Evolutionary conservation across 345 rosid genomes (phyloP).

Genomic region (Fremontodendron californicum): DNA sequence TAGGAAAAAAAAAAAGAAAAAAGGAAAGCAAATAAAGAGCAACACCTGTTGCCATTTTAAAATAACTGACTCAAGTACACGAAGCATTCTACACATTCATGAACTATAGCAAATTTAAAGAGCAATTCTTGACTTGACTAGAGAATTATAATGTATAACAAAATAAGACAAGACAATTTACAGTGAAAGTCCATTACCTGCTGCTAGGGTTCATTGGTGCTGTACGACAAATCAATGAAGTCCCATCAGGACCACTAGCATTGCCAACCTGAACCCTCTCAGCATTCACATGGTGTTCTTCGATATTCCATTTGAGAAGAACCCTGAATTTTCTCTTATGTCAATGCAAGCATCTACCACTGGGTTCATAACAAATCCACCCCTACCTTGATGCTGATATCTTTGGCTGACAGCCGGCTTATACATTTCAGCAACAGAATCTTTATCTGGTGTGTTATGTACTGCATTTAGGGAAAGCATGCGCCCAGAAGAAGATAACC

Average conservation of each 20-base stretch:
- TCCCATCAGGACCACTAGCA: slow-evolving; percentile 19
- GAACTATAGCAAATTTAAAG: neutral
- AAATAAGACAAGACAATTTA: neutral
- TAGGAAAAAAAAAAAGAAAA: neutral
- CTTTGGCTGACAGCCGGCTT: slow-evolving; percentile 29
- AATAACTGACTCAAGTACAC: neutral
- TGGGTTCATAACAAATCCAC: slow-evolving; percentile 19
- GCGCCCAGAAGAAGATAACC: slow-evolving; percentile 36
- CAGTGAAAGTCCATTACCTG: slow-evolving; percentile 29
- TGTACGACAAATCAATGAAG: slow-evolving; percentile 27
- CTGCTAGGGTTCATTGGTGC: slow-evolving; percentile 27
- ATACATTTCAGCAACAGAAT: slow-evolving; percentile 22
- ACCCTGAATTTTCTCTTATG: slow-evolving; percentile 29
- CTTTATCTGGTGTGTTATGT: slow-evolving; percentile 18
- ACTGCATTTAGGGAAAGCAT: slow-evolving; percentile 21
- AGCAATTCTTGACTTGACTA: neutral
- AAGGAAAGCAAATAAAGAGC: neutral
- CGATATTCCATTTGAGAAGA: slow-evolving; percentile 30
- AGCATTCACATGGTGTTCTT: slow-evolving; percentile 23
- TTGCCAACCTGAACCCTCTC: slow-evolving; percentile 28
- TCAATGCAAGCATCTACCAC: slow-evolving; percentile 17
- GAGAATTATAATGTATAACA: neutral
- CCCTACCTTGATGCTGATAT: slow-evolving; percentile 23
- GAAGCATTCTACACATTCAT: neutral
- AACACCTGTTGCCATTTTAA: neutral